A percentile compares a stretch with the other conserved stretches of the same genome.
These are phyloP conservation scores for Trypanosoma cruzi DNA, from an alignment of 208 protist genomes.

Conservation along the genomic window DNA sequence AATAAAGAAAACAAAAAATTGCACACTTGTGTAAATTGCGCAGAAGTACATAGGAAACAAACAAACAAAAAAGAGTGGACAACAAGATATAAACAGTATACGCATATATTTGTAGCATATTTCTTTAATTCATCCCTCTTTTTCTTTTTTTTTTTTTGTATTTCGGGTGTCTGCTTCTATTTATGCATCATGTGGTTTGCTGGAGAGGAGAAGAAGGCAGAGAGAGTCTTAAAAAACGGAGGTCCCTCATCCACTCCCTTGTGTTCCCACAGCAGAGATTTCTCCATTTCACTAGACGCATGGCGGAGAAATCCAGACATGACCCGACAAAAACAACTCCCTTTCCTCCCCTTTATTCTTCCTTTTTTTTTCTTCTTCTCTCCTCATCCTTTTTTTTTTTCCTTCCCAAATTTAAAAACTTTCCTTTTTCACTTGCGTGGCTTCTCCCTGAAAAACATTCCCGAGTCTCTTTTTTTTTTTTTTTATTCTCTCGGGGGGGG, in stretches of 20 bases:
- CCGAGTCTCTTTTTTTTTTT: background rate
- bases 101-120: background rate
- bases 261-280: too few relatives aligned
- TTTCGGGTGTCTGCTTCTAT: too few relatives aligned
- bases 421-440: background rate
- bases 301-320: too few relatives aligned
- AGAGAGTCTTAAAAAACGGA: too few relatives aligned
- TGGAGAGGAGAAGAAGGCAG: too few relatives aligned
- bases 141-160: background rate
- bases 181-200: too few relatives aligned
- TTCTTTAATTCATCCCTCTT: background rate
- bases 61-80: background rate
- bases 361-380: background rate
- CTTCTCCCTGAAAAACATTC: too few relatives aligned
- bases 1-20: conserved; percentile 3
- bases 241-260: too few relatives aligned
- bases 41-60: background rate
- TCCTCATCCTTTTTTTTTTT: background rate
- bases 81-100: background rate
- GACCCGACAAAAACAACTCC: too few relatives aligned
- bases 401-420: conserved; percentile 11
- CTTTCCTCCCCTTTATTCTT: too few relatives aligned
- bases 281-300: too few relatives aligned
- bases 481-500: background rate
- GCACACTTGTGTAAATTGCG: background rate